Evolutionary conservation across 1,139 yeast genomes (phyloP).

Genomic region (Zygosaccharomyces pseudobailii): DNA sequence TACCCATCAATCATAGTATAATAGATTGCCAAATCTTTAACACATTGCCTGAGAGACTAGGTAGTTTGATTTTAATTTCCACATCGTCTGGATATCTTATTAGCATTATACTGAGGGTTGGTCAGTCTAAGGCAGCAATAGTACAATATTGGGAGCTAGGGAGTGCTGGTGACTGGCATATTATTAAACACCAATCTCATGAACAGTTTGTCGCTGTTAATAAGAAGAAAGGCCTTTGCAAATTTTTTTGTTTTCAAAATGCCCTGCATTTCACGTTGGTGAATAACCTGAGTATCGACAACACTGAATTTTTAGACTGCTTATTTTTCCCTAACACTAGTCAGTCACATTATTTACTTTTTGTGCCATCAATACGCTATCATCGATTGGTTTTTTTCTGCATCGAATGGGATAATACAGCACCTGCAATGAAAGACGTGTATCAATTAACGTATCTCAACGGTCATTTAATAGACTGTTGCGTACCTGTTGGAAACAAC

Average conservation of each 20-base stretch:
- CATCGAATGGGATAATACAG: slow-evolving; percentile 22
- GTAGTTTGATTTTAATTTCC: slow-evolving; percentile 14
- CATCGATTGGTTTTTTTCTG: slow-evolving; percentile 22
- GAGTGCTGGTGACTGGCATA: slow-evolving; percentile 17
- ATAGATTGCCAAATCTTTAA: slow-evolving; percentile 11
- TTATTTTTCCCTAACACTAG: slow-evolving; percentile 13
- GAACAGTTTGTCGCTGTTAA: slow-evolving; percentile 19
- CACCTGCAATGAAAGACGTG: slow-evolving; percentile 18
- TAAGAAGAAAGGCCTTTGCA: slow-evolving; percentile 15
- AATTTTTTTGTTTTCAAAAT: slow-evolving; percentile 20
- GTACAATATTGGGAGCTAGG: slow-evolving; percentile 20
- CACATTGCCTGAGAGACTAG: slow-evolving; percentile 1
- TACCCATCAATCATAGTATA: slow-evolving; percentile 4
- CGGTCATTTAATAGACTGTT: slow-evolving; percentile 14
- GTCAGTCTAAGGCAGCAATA: slow-evolving; percentile 2
- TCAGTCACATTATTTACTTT: slow-evolving; percentile 15
- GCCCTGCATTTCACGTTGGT: slow-evolving; percentile 16
- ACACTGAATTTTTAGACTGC: slow-evolving; percentile 14
- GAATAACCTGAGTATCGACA: slow-evolving; percentile 20
- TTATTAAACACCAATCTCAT: slow-evolving; percentile 12
- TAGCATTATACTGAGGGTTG: slow-evolving; percentile 12
- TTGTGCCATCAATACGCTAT: slow-evolving; percentile 17
- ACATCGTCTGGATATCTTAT: slow-evolving; percentile 17
- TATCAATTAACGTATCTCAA: slow-evolving; percentile 23
- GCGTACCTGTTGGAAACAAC: slow-evolving; percentile 21